Evolutionary conservation across 129 eudicot genomes (phyloP).

Genomic region (Arctium minus): DNA sequence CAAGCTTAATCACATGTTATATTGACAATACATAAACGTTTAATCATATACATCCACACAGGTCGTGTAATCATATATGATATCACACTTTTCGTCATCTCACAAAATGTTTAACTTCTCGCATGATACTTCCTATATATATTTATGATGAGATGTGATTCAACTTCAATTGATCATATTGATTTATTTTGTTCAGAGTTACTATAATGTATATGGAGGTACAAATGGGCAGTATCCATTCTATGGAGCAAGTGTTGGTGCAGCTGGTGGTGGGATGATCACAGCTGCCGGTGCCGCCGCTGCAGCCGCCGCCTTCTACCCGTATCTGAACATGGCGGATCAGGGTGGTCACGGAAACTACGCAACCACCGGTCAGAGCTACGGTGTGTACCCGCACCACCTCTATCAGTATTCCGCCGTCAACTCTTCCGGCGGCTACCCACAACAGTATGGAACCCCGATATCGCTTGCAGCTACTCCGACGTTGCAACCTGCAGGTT

Average conservation of each 20-base stretch:
- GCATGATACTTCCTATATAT: too few relatives aligned
- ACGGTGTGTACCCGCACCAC: constrained; percentile 72
- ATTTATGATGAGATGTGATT: too few relatives aligned
- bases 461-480: constrained; percentile 74
- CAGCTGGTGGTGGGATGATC: constrained; percentile 57
- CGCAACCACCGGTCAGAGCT: constrained; percentile 54
- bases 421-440: constrained; percentile 56
- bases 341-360: constrained; percentile 57
- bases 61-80: too few relatives aligned
- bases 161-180: too few relatives aligned
- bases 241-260: constrained; percentile 59
- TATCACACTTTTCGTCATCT: too few relatives aligned
- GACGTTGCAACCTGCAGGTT: constrained; percentile 87
- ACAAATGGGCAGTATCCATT: constrained; percentile 63
- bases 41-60: too few relatives aligned
- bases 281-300: constrained; percentile 52
- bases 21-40: too few relatives aligned
- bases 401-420: constrained; percentile 55
- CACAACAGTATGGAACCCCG: constrained; percentile 73
- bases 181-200: constrained; percentile 43
- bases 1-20: too few relatives aligned
- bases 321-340: constrained; percentile 67
- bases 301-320: constrained; percentile 78
- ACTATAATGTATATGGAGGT: constrained; percentile 87
- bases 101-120: too few relatives aligned